Base-by-base conservation (phyloP, 2,329 filamentous ascomycete genomes). In the Colletotrichum sp. region DNA sequence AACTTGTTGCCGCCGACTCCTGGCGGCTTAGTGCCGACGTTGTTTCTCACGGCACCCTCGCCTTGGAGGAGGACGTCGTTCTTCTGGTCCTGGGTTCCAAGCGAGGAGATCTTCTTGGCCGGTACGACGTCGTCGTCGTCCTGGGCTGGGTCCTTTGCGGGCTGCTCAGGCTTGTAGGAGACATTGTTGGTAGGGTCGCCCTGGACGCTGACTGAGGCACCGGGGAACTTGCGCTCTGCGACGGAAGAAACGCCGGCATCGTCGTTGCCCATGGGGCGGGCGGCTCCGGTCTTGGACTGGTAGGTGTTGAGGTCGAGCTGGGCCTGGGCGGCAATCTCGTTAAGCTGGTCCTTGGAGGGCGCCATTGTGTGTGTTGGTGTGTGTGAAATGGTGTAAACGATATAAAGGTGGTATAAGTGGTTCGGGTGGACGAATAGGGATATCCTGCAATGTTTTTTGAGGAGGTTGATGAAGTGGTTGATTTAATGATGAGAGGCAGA, bases 291-390 rank as follows among this genome's bases (percentile, higher is more conserved):
- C 82, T 89, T 89, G 78, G 87, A 81, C 78, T 87, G 84, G 79
- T 88, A 87, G 15, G 82, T 86, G 83, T 89, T 89, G 71, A 89
- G 83, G 78, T 89, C 87, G 68, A 80, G 80, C 83, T 90, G 87
- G 60, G 88, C 87, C 79, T 87, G 80, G 38, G 85, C 81, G 72
- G 88, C 85, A 71, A 89, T 86, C 69, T 86, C 79, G 76, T 85
- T 84, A 72, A 87, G 84, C 74, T 86, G 82, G 34, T 85, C 81
- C 79, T 81, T 72, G 78, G 78, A 74, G 28, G 74, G 76, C 52
- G 79, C 78, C 82, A 84, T 84, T 75, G 58, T 73, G 57, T 34
- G 21, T 38, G 52, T 69, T 30, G 28, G 15, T 66, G 28, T 58
- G 36, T 64, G 28, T 26, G 30, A 15, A 43, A 18, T 63, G 43